phyloP scores from a whole-genome alignment of 306 rosid species.

The Gynostemma pentaphyllum region DNA sequence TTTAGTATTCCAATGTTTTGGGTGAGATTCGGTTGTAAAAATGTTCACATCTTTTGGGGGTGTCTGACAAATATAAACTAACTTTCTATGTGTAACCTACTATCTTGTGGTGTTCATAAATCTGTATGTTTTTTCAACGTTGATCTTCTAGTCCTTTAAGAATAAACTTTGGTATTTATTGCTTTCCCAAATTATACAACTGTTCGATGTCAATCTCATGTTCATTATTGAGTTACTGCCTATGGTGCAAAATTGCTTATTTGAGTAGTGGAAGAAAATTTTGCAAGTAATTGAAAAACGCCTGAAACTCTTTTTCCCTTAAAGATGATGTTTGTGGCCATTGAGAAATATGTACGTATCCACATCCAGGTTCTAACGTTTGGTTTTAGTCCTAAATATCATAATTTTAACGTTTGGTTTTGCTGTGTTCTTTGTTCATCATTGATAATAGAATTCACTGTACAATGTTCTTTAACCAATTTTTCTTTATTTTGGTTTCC shows the following conservation, averaged over 20 bases:
- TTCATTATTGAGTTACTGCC: too few species aligned
- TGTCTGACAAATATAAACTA: neutral
- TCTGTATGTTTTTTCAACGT: neutral
- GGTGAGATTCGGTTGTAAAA: neutral
- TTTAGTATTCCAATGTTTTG: neutral
- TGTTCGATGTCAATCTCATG: too few species aligned
- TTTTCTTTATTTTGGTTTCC: too few species aligned
- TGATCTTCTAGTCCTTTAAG: neutral
- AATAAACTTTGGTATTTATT: neutral
- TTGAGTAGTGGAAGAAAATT: too few species aligned
- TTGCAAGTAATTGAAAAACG: neutral
- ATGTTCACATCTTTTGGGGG: too few species aligned
- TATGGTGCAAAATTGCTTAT: too few species aligned
- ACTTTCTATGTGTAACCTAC: neutral
- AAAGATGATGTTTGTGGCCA: neutral
- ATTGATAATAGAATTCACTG: neutral
- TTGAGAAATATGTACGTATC: too few species aligned
- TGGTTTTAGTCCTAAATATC: neutral
- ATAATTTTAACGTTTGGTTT: neutral
- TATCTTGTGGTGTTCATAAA: neutral
- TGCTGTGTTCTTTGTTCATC: neutral
- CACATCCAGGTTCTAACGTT: too few species aligned
- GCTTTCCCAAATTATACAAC: neutral
- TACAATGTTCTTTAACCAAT: too few species aligned
- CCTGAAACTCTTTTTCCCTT: neutral